Conservation (phyloP, 345 rosid genomes). For the Crucihimalaya himalaica region DNA sequence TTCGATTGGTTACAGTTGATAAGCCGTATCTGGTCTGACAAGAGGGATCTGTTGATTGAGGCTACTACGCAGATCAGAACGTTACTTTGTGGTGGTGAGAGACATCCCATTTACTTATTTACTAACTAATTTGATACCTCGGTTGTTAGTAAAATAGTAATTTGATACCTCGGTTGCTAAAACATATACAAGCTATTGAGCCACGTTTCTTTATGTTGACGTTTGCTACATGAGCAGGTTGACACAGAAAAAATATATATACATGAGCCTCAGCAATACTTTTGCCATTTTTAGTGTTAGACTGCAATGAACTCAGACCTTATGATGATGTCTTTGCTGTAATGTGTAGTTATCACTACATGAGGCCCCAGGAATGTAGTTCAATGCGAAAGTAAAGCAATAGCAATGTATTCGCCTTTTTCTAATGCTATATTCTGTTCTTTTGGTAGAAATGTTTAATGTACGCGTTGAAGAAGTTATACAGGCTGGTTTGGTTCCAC, state of each 20-base stretch:
- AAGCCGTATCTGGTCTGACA: constrained; percentile 44
- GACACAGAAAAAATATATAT: no score
- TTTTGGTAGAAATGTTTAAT: constrained; percentile 38
- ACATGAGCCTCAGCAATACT: not conserved
- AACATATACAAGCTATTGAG: not conserved
- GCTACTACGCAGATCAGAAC: constrained; percentile 46
- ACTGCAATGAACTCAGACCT: not conserved
- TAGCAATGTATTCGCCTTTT: constrained; percentile 7
- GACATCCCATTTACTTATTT: constrained; percentile 23
- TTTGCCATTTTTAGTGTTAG: not conserved
- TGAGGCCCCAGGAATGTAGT: not conserved
- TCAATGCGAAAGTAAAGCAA: not conserved
- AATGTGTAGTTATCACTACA: not conserved
- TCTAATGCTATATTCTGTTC: constrained; percentile 17
- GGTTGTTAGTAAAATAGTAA: not conserved
- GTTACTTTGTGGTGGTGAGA: constrained; percentile 43
- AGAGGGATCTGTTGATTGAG: constrained; percentile 41
- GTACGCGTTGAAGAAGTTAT: constrained; percentile 42
- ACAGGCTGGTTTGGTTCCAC: constrained; percentile 45
- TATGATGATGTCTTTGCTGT: not conserved
- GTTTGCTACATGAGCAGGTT: constrained; percentile 1
- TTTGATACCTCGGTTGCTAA: not conserved
- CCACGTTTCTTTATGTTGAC: not conserved
- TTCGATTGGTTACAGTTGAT: constrained; percentile 41
- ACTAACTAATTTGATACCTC: constrained; percentile 9